A percentile compares a stretch with the other conserved stretches of the same genome.
These are phyloP conservation scores for Leavenworthia alabamica DNA, from an alignment of 345 rosid genomes.

Conservation along the genomic window DNA sequence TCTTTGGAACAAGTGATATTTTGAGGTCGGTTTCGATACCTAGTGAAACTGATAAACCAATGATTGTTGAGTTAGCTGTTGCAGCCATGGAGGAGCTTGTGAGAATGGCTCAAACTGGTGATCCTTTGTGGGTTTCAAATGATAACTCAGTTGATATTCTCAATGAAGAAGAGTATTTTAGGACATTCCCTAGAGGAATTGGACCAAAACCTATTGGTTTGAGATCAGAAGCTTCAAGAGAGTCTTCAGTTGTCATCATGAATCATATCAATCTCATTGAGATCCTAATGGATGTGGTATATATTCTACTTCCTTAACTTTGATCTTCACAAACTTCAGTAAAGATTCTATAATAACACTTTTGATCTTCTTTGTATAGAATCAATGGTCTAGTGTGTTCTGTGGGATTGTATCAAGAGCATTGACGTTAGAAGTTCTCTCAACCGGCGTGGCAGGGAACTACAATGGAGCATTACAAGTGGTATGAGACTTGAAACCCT, in stretches of 20 bases:
- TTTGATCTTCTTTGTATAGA: slow-evolving; percentile 30
- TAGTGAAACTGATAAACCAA: no score
- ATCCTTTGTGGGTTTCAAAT: no score
- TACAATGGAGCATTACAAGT: slow-evolving; percentile 95
- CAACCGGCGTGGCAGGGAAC: slow-evolving; percentile 95
- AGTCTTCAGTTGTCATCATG: slow-evolving; percentile 72
- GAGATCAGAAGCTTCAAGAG: slow-evolving; percentile 81
- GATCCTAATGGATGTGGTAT: slow-evolving; percentile 92
- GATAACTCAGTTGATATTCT: no score
- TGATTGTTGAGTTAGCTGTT: no score
- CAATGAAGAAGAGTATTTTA: no score
- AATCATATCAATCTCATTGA: slow-evolving; percentile 75
- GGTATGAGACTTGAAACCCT: slow-evolving; percentile 35
- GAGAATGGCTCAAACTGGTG: no score
- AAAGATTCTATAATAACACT: neutral
- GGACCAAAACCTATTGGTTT: no score
- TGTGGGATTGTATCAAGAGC: no score
- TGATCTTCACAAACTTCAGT: neutral
- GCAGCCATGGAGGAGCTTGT: no score
- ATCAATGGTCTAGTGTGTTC: slow-evolving; percentile 79
- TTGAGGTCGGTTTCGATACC: no score
- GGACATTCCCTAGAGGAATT: no score
- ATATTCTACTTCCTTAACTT: neutral
- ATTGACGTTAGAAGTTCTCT: slow-evolving; percentile 76
- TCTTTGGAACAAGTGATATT: no score